These are phyloP conservation scores for Arthrobotrys entomopaga DNA, from an alignment of 2,329 filamentous ascomycete species.

Conservation along the genomic window DNA sequence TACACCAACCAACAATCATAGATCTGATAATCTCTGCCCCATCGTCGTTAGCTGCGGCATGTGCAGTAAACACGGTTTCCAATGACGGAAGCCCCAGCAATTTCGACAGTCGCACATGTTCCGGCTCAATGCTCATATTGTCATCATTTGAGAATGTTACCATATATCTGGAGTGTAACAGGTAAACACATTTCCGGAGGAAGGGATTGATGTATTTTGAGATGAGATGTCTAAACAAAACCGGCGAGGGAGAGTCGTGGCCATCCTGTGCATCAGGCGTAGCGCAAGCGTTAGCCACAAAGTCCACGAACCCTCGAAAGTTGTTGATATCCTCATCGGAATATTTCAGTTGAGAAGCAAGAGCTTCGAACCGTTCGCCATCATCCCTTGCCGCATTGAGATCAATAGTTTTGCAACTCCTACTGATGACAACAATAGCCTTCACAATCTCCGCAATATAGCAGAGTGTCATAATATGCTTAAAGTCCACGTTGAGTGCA, in stretches of 20 bases:
- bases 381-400: conserved; percentile 27
- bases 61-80: conserved; percentile 77
- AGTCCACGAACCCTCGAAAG: conserved; percentile 43
- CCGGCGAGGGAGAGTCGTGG: conserved; percentile 29
- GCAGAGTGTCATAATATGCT: conserved; percentile 83
- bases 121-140: conserved; percentile 66
- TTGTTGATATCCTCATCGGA: conserved; percentile 29
- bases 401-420: conserved; percentile 56
- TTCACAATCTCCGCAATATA: conserved; percentile 92
- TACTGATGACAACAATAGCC: conserved; percentile 71
- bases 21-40: conserved; percentile 63
- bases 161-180: conserved; percentile 87
- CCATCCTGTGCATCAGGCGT: conserved; percentile 13
- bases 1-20: conserved; percentile 64
- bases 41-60: conserved; percentile 63
- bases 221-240: conserved; percentile 62
- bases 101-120: conserved; percentile 83
- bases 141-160: conserved; percentile 81
- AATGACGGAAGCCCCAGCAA: conserved; percentile 80
- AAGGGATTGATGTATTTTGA: conserved; percentile 89
- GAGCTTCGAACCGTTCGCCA: conserved; percentile 17
- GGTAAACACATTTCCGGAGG: conserved; percentile 82
- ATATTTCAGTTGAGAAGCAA: conserved; percentile 30
- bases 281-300: conserved; percentile 19
- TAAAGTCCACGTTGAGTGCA: conserved; percentile 76